Evolutionary conservation across 2,329 filamentous ascomycete genomes (phyloP).

Genomic region (Sporothrix variecibatus): DNA sequence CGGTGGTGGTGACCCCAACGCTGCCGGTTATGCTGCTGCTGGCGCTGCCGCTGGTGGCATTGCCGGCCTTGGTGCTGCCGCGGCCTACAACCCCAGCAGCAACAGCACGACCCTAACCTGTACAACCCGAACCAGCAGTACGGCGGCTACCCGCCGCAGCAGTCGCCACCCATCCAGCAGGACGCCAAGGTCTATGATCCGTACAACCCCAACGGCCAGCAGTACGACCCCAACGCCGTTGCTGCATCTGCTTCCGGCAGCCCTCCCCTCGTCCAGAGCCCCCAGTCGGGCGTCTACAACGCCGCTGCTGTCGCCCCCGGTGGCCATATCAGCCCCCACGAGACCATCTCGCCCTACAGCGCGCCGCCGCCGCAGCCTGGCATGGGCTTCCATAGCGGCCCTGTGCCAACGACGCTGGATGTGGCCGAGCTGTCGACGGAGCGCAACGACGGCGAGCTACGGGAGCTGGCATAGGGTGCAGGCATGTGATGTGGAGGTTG

Average conservation of each 20-base stretch:
- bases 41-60: not conserved
- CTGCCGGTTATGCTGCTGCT: not conserved
- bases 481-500: not conserved
- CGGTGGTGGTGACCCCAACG: not conserved
- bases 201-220: constrained; percentile 5
- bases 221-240: constrained; percentile 20
- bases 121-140: constrained; percentile 22
- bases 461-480: constrained; percentile 37
- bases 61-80: constrained; percentile 10
- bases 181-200: constrained; percentile 22
- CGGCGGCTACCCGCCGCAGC: not conserved
- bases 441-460: constrained; percentile 38
- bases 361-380: constrained; percentile 23
- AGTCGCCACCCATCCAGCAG: not conserved
- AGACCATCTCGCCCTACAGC: constrained; percentile 16
- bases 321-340: constrained; percentile 26
- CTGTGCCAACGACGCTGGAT: constrained; percentile 30
- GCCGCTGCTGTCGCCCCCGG: not conserved
- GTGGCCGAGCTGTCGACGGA: constrained; percentile 38
- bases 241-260: constrained; percentile 1
- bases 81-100: constrained; percentile 14
- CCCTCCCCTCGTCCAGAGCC: constrained; percentile 15
- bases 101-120: constrained; percentile 1
- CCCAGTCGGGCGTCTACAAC: not conserved
- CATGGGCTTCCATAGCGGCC: constrained; percentile 32